Evolutionary conservation across 1,284 basidiomycete genomes (phyloP).

Genomic region (Ustilago trichophora): DNA sequence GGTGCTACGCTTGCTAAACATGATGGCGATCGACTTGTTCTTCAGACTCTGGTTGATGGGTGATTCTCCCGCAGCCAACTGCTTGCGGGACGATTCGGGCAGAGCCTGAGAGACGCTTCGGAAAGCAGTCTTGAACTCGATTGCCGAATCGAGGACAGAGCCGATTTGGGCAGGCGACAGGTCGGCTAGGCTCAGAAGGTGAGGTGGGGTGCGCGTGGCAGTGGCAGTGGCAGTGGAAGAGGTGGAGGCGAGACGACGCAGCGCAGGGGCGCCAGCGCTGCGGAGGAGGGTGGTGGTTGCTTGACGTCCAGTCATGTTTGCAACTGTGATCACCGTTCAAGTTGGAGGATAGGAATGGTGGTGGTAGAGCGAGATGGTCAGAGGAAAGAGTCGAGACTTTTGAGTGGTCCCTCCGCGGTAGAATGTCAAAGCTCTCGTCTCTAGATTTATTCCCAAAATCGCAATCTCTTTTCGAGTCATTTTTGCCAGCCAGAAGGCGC

Average conservation of each 20-base stretch:
- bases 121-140: constrained; percentile 72
- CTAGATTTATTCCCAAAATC: too few species aligned
- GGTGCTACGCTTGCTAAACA: constrained; percentile 93
- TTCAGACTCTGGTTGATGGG: constrained; percentile 72
- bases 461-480: too few species aligned
- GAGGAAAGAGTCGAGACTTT: background rate
- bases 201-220: constrained; percentile 20
- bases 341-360: background rate
- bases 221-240: constrained; percentile 12
- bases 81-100: constrained; percentile 29
- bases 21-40: constrained; percentile 83
- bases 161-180: constrained; percentile 77
- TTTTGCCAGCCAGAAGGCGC: too few species aligned
- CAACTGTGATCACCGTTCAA: background rate
- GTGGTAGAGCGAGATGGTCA: constrained; percentile 2
- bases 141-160: constrained; percentile 74
- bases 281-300: constrained; percentile 11
- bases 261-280: constrained; percentile 3
- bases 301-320: constrained; percentile 34
- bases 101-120: constrained; percentile 71
- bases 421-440: too few species aligned
- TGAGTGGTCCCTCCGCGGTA: too few species aligned
- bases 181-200: constrained; percentile 83
- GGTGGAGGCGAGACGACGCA: constrained; percentile 28
- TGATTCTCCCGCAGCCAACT: constrained; percentile 28